Evolutionary conservation across 768 basidiomycete species (phyloP), one percentile per base, ranked within the genome.

Genomic region (Tremella yokohamensis): DNA sequence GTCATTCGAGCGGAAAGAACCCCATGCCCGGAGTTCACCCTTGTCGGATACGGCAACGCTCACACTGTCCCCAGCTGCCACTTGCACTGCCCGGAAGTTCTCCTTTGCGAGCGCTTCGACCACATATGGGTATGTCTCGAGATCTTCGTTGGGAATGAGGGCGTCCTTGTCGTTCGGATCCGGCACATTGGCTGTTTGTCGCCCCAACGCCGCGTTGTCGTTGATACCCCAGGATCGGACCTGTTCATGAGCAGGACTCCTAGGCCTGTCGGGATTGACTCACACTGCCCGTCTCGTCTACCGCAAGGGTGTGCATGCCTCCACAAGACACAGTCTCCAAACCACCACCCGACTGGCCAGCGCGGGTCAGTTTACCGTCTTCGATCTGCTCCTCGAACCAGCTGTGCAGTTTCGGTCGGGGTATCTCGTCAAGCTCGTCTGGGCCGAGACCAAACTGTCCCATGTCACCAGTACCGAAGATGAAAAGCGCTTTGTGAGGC

Each of bases 401-500:
- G 0, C 76, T 61, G 73, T 89, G 91, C 56, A 85, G 56, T 68
- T 83, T 86, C 8, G 92, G 92, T 63, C 85, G 86, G 53, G 81
- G 78, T 56, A 87, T 81, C 76, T 94, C 90, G 57, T 80, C 84
- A 29, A 90, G 79, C 49, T 84, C 38, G 47, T 76, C 76, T 12
- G 70, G 66, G 11, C 94, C 94, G 80, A 94, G 83, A 29, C 93
- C 96, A 69, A 96, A 87, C 76, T 98, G 93, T 26, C 92, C 93
- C 79, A 91, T 90, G 76, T 94, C 92, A 24, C 91, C 92, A 16
- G 76, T 85, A 7, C 94, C 94, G 84, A 89, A 97, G 8, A 83
- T 86, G 63, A 92, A 94, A 16, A 92, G 80, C 40, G 86, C 82
- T 13, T 84, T 81, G 34, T 85, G 81, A 18, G 90, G 90, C n/a